Evolutionary conservation across 1,284 basidiomycete species (phyloP), one percentile per base, ranked within the genome.

Genomic region (Peniophora sp.): DNA sequence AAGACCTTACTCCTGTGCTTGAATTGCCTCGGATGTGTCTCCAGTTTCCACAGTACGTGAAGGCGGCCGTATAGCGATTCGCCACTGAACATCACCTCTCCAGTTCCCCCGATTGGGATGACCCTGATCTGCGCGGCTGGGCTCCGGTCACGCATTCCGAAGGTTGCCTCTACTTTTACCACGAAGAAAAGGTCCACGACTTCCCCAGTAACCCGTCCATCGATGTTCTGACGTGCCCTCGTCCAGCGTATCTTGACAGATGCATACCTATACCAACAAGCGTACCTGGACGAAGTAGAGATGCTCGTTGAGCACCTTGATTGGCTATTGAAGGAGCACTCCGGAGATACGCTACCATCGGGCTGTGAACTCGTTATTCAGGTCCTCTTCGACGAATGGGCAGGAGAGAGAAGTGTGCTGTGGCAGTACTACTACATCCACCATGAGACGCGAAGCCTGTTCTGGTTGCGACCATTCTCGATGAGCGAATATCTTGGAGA

Each of bases 351-450:
- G 45, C 45, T 18, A 42, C 62, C 41, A 3, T 42, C 52, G 17
- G 51, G 57, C 23, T 27, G 43, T 24, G 47, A 52, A 10, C 51
- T 61, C 45, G 23, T 5, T 10, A 42, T 63, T 2, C 49, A 57
- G 1, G 52, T 53, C 2, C 47, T 60, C 3, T 52, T 55, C 2
- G 64, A 67, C 52, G 42, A 66, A 32, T 62, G 55, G 45, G 53
- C 54, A 12, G 54, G 55, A 2, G 55, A 58, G 0, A 43, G 39
- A 12, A 51, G 51, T 8, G 27, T 3, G 12, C 2, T 1, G 3
- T 64, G 62, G 48, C 11, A 20, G 12, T 68, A 68, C 54, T 68
- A 64, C 47, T 45, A 66, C 32, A 58, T 57, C 1, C 63, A 68
- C 49, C 64, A 67, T 37, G 52, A 54, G 3, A 39, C 55, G 6